Percentiles rank a stretch among this genome's conserved stretches.
Conservation (phyloP, 371 early-diverging fungal species). For the Syncephalastrum monosporum region DNA sequence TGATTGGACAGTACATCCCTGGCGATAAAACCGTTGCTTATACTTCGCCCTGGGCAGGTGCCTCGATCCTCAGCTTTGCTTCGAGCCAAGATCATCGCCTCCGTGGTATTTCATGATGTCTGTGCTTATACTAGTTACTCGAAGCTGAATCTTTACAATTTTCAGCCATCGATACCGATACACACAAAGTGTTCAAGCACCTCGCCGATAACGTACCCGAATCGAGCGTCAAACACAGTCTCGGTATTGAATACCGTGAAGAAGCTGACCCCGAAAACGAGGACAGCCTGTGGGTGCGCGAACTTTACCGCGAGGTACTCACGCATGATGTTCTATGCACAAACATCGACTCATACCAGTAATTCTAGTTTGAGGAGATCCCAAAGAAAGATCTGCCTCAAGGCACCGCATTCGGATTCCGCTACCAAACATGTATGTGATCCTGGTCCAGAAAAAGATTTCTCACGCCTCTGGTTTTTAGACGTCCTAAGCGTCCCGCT, state of each 20-base stretch:
- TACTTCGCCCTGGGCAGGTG: slow-evolving; percentile 77
- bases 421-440: slow-evolving; percentile 31
- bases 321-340: neutral
- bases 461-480: slow-evolving; percentile 13
- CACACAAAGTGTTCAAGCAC: slow-evolving; percentile 33
- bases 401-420: slow-evolving; percentile 23
- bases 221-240: slow-evolving; percentile 30
- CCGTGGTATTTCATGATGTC: slow-evolving; percentile 19
- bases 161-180: slow-evolving; percentile 33
- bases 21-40: slow-evolving; percentile 56
- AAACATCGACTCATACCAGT: neutral
- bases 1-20: slow-evolving; percentile 62
- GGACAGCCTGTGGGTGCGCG: slow-evolving; percentile 32
- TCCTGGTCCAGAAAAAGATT: neutral
- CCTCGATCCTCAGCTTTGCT: slow-evolving; percentile 41
- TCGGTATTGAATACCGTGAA: slow-evolving; percentile 24
- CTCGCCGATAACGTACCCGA: slow-evolving; percentile 33
- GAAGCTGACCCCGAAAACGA: slow-evolving; percentile 18
- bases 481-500: slow-evolving; percentile 40
- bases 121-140: neutral
- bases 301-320: slow-evolving; percentile 32
- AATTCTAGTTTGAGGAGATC: slow-evolving; percentile 21
- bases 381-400: slow-evolving; percentile 22
- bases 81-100: slow-evolving; percentile 25
- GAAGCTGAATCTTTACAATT: neutral